phyloP scores from a whole-genome alignment of 192 early-diverging fungal species.

The Rhizophagus sp. region DNA sequence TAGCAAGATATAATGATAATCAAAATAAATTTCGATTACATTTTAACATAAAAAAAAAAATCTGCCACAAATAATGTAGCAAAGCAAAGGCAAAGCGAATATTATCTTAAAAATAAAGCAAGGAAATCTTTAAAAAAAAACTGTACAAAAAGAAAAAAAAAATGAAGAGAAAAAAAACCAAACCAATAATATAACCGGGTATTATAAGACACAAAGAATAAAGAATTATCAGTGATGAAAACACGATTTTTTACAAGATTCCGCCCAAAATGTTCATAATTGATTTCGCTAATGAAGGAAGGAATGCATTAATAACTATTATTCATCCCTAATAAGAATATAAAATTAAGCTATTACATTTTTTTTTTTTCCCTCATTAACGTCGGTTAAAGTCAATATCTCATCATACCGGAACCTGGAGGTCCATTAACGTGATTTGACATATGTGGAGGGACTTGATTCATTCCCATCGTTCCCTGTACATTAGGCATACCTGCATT shows the following conservation, averaged over 20 bases:
- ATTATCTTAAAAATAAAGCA: no score
- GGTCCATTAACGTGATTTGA: conserved; percentile 29
- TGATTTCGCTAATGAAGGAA: neutral
- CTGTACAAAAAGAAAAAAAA: no score
- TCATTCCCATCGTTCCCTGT: conserved; percentile 13
- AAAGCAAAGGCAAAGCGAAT: neutral
- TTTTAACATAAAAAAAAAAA: neutral
- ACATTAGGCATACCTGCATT: neutral
- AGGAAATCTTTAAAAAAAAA: no score
- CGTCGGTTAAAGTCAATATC: neutral
- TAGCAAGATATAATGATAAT: neutral
- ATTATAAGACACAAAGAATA: neutral
- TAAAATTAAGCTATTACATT: neutral
- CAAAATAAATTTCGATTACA: conserved; percentile 1
- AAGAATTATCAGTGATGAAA: neutral
- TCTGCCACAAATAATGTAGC: neutral
- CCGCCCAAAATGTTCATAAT: neutral
- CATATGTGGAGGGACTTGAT: conserved; percentile 25
- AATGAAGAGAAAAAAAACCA: no score
- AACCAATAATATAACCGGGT: neutral
- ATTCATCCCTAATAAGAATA: neutral
- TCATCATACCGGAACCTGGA: conserved; percentile 18
- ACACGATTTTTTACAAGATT: neutral
- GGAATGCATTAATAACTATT: neutral
- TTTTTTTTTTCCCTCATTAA: neutral